These are phyloP conservation scores for Madurella fahalii DNA, from an alignment of 2,329 filamentous ascomycete genomes.

Conservation along the genomic window DNA sequence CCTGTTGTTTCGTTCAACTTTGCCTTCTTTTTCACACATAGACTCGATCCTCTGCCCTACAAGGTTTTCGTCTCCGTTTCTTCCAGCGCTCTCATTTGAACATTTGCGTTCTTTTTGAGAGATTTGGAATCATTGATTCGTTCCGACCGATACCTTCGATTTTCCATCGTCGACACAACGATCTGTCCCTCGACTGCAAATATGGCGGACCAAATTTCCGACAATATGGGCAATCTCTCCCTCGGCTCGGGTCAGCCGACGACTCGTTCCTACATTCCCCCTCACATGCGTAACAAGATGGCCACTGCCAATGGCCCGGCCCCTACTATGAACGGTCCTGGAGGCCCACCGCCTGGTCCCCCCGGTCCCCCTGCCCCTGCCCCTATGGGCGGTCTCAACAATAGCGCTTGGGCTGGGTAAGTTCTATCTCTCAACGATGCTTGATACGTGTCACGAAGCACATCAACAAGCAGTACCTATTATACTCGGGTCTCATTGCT, in stretches of 20 bases:
- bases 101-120: constrained; percentile 28
- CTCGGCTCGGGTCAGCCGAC: constrained; percentile 42
- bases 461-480: not conserved
- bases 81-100: constrained; percentile 27
- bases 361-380: too few relatives aligned
- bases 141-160: not conserved
- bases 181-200: constrained; percentile 34
- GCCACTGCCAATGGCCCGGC: constrained; percentile 34
- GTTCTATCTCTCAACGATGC: constrained; percentile 26
- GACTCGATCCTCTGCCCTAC: not conserved
- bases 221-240: constrained; percentile 63
- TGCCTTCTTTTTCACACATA: constrained; percentile 17
- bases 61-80: constrained; percentile 14
- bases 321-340: constrained; percentile 34
- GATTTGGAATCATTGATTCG: constrained; percentile 14
- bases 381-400: constrained; percentile 41
- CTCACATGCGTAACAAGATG: constrained; percentile 68
- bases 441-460: not conserved
- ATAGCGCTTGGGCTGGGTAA: constrained; percentile 62
- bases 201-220: constrained; percentile 80
- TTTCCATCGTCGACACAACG: not conserved
- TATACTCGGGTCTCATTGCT: constrained; percentile 12
- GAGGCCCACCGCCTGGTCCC: constrained; percentile 27
- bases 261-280: constrained; percentile 75
- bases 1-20: constrained; percentile 10